These are phyloP conservation scores for Globisporangium iwayamae DNA, from an alignment of 352 stramenopile genomes.

Conservation along the genomic window DNA sequence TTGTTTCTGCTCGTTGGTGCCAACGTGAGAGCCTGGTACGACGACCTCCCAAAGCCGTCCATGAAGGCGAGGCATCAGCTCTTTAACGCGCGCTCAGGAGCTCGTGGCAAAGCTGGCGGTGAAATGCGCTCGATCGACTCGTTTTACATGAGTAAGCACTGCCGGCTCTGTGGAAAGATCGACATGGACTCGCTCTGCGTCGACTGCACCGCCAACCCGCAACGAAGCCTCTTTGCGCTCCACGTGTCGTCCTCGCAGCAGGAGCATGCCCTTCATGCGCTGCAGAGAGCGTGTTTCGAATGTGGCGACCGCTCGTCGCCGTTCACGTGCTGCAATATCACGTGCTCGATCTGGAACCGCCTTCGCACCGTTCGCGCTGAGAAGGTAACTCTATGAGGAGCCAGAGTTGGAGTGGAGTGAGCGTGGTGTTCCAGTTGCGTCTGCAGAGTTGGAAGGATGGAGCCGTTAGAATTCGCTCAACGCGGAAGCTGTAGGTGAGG, in stretches of 20 bases:
- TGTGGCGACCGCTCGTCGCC: slow-evolving; percentile 56
- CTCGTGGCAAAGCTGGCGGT: slow-evolving; percentile 12
- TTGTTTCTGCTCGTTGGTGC: slow-evolving; percentile 77
- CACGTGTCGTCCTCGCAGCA: slow-evolving; percentile 36
- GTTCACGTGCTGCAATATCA: slow-evolving; percentile 43
- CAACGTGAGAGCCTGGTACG: slow-evolving; percentile 77
- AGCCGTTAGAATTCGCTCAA: not conserved
- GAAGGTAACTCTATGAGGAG: slow-evolving; percentile 29
- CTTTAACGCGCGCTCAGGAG: slow-evolving; percentile 16
- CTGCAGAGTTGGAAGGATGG: not conserved
- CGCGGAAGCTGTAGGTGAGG: not conserved
- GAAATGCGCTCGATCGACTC: slow-evolving; percentile 64
- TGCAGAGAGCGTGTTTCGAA: slow-evolving; percentile 38
- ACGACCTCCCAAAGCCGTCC: slow-evolving; percentile 44
- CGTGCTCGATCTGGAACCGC: slow-evolving; percentile 69
- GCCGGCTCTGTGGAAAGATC: slow-evolving; percentile 64
- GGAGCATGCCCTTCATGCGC: slow-evolving; percentile 34
- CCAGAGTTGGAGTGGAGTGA: not conserved
- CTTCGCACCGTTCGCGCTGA: slow-evolving; percentile 36
- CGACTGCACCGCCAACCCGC: slow-evolving; percentile 46
- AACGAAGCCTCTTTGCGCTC: slow-evolving; percentile 66
- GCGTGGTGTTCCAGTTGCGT: too few species aligned
- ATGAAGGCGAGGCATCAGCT: slow-evolving; percentile 53
- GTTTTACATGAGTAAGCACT: slow-evolving; percentile 85
- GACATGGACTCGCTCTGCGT: slow-evolving; percentile 49